Evolutionary conservation across 2,329 filamentous ascomycete species (phyloP).

Genomic region (Talaromyces islandicus): DNA sequence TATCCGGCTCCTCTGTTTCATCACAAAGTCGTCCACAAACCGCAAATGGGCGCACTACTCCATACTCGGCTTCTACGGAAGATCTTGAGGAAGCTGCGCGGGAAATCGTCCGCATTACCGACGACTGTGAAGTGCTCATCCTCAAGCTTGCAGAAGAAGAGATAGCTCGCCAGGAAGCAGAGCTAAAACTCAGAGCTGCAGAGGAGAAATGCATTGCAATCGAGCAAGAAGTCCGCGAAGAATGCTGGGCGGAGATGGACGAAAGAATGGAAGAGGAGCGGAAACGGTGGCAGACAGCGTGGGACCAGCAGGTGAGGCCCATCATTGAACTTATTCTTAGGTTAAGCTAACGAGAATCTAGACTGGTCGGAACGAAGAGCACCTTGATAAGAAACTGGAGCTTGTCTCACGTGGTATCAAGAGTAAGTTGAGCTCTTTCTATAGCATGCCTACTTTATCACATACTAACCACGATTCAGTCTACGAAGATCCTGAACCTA

Average conservation of each 20-base stretch:
- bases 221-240: slow-evolving; percentile 80
- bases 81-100: slow-evolving; percentile 78
- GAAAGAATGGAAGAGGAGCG: slow-evolving; percentile 67
- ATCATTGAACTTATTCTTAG: neutral
- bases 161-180: slow-evolving; percentile 62
- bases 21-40: slow-evolving; percentile 24
- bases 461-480: slow-evolving; percentile 21
- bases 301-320: slow-evolving; percentile 61
- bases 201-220: slow-evolving; percentile 62
- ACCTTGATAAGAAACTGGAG: slow-evolving; percentile 83
- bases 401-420: slow-evolving; percentile 55
- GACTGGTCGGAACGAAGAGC: slow-evolving; percentile 69
- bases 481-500: slow-evolving; percentile 42
- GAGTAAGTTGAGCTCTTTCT: slow-evolving; percentile 29
- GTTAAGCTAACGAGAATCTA: slow-evolving; percentile 15
- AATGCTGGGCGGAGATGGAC: slow-evolving; percentile 85
- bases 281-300: slow-evolving; percentile 70
- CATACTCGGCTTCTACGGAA: slow-evolving; percentile 39
- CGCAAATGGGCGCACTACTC: slow-evolving; percentile 39
- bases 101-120: slow-evolving; percentile 72
- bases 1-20: slow-evolving; percentile 23
- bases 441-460: neutral
- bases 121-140: slow-evolving; percentile 70
- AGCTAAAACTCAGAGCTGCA: slow-evolving; percentile 64
- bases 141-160: slow-evolving; percentile 65